These are phyloP conservation scores for Cantharellus cinnabarinus DNA, from an alignment of 768 basidiomycete genomes.

Conservation along the genomic window DNA sequence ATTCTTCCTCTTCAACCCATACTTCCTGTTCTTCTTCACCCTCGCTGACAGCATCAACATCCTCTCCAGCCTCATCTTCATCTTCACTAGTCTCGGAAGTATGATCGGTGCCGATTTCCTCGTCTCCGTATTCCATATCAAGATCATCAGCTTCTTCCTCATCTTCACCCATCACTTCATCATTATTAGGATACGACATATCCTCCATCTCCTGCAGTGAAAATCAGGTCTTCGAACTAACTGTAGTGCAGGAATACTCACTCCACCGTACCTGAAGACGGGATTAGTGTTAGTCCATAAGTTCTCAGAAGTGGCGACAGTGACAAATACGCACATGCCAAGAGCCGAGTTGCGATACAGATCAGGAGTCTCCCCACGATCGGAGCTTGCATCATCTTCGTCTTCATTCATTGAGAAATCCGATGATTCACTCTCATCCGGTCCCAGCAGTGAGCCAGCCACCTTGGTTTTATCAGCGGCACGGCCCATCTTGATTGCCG, in stretches of 20 bases:
- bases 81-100: constrained; percentile 20
- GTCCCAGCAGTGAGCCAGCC: constrained; percentile 2
- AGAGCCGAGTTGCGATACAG: constrained; percentile 90
- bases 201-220: constrained; percentile 64
- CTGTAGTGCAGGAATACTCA: constrained; percentile 23
- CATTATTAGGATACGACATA: constrained; percentile 34
- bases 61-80: constrained; percentile 59
- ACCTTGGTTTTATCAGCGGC: constrained; percentile 48
- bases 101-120: constrained; percentile 31
- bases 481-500: constrained; percentile 96
- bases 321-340: constrained; percentile 51
- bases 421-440: constrained; percentile 25
- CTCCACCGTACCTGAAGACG: constrained; percentile 46
- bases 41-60: constrained; percentile 29
- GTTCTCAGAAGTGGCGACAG: background rate
- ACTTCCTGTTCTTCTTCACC: constrained; percentile 62
- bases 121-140: constrained; percentile 30
- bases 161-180: constrained; percentile 65
- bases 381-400: constrained; percentile 12
- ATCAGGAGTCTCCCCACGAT: constrained; percentile 72
- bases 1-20: constrained; percentile 20
- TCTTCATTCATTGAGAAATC: constrained; percentile 26
- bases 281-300: background rate
- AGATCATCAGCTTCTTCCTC: constrained; percentile 15
- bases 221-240: constrained; percentile 2